Evolutionary conservation across 345 rosid genomes (phyloP), one percentile per base, ranked within the genome.

Genomic region (Eucalyptus rudis): DNA sequence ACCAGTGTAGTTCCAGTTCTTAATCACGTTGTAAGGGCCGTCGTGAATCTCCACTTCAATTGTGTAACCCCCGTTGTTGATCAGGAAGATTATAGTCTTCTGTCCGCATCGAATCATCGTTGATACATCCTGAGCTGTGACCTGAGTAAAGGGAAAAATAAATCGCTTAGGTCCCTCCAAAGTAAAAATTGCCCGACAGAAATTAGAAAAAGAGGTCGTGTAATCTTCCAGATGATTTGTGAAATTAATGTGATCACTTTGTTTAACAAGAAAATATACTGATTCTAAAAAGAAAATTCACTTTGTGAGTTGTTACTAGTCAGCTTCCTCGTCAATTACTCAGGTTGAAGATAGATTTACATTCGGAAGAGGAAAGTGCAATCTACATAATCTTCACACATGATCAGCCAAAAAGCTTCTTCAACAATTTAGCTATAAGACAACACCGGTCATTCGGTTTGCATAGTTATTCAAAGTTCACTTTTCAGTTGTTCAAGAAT

Each of bases 1-100:
- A 52, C 92, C 96, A 40, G 92, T 91, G 91, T 95, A 95, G 88
- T 95, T 89, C 97, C 97, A 95, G 93, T 95, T 95, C 91, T 95
- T 95, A 64, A 95, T 95, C 90, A 95, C 96, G 89, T 95, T 95
- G 93, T 95, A 95, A 13, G 96, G 97, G 7, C 97, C 97, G 20
- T 95, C 97, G 40, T 95, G 97, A 89, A 95, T 95, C 92, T 95
- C 96, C 19, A 95, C 97, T 92, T 95, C 97, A 86, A 95, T 94
- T 40, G 97, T 95, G 88, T 95, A 95, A 52, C 97, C 97, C 19
- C 95, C 96, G 52, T 95, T 95, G 92, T 95, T 95, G 92, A 95
- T 94, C 47, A 95, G 95, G 93, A 95, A 95, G 87, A 95, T 95
- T 87, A 94, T 94, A 88, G 17, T 91, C 88, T 66, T 93, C 87